These are phyloP conservation scores for Chytriomyces hyalinus DNA, from an alignment of 192 early-diverging fungal species.

Conservation along the genomic window DNA sequence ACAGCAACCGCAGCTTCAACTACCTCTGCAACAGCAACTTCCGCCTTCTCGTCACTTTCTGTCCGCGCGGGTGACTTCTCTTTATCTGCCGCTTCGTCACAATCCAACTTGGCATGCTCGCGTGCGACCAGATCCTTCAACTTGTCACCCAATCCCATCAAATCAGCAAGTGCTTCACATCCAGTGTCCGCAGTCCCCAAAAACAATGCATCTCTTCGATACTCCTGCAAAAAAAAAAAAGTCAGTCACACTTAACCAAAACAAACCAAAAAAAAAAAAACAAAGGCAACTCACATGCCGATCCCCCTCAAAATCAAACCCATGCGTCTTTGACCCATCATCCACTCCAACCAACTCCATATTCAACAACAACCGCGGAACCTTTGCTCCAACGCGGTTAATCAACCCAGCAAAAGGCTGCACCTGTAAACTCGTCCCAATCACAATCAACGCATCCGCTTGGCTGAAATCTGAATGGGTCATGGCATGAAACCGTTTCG, in stretches of 20 bases:
- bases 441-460: slow-evolving; percentile 89
- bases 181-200: slow-evolving; percentile 85
- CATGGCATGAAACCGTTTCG: slow-evolving; percentile 65
- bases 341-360: slow-evolving; percentile 72
- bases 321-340: slow-evolving; percentile 7
- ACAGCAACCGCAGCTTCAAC: neutral
- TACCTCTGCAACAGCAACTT: neutral
- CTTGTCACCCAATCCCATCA: slow-evolving; percentile 74
- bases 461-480: slow-evolving; percentile 25
- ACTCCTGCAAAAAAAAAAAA: slow-evolving; percentile 42
- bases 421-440: slow-evolving; percentile 91
- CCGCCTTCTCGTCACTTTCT: too few species aligned
- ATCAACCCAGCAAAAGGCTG: slow-evolving; percentile 87
- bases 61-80: too few species aligned
- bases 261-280: neutral
- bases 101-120: slow-evolving; percentile 29
- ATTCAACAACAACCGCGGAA: slow-evolving; percentile 92
- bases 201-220: slow-evolving; percentile 78
- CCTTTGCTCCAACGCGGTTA: slow-evolving; percentile 60
- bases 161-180: slow-evolving; percentile 66
- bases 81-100: neutral
- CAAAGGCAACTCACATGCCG: neutral
- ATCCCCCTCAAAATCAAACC: slow-evolving; percentile 37
- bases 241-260: neutral
- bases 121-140: slow-evolving; percentile 31